Percentiles rank a stretch among this genome's conserved stretches.
Evolutionary conservation across 805 yeast genomes (phyloP).

Genomic region (Zygoascus ofunaensis): DNA sequence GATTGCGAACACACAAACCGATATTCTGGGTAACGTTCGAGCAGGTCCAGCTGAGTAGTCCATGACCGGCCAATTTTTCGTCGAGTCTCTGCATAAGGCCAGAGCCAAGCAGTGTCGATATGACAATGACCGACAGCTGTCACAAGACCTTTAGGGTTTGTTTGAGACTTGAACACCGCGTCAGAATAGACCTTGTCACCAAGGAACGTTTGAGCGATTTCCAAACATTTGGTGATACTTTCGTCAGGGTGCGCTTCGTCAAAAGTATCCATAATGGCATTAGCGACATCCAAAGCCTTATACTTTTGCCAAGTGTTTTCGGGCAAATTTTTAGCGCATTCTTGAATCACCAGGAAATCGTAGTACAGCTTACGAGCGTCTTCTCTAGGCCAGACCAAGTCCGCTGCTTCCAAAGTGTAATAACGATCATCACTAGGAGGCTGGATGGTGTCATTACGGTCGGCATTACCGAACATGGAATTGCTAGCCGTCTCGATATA

Average conservation of each 20-base stretch:
- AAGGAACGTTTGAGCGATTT: constrained; percentile 51
- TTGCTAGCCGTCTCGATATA: constrained; percentile 88
- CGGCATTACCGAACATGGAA: constrained; percentile 84
- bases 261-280: constrained; percentile 73
- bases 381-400: constrained; percentile 68
- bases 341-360: constrained; percentile 82
- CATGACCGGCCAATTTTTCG: constrained; percentile 90
- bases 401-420: constrained; percentile 61
- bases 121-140: constrained; percentile 80
- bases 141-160: constrained; percentile 31
- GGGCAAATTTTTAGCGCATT: constrained; percentile 82
- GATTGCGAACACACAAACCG: constrained; percentile 93
- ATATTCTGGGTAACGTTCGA: constrained; percentile 87
- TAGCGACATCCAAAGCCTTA: constrained; percentile 72
- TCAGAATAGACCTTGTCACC: constrained; percentile 60
- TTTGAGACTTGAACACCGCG: constrained; percentile 41
- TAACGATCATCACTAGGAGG: constrained; percentile 66
- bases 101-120: constrained; percentile 96
- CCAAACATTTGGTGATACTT: constrained; percentile 53
- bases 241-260: constrained; percentile 43
- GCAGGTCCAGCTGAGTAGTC: constrained; percentile 81
- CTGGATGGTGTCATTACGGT: constrained; percentile 36
- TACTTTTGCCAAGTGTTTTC: constrained; percentile 76
- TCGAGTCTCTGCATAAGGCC: constrained; percentile 97
- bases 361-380: constrained; percentile 66